Evolutionary conservation across 129 eudicot species (phyloP), one percentile per base, ranked within the genome.

Genomic region (Dittrichia graveolens): DNA sequence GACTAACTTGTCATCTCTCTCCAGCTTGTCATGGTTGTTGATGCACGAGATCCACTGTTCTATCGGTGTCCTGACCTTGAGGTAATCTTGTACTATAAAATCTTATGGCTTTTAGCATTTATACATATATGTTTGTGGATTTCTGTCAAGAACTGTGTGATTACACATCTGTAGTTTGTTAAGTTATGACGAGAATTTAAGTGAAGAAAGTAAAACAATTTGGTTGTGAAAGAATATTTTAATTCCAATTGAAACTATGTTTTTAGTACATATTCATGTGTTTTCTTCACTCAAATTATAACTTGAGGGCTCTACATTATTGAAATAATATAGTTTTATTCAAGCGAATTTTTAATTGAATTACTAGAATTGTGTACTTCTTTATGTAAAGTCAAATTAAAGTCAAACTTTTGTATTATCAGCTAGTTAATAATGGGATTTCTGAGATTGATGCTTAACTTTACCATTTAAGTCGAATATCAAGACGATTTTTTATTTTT

Each of bases 1-100:
- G 34, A 58, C 35, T 76, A 43, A 61, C 71, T 74, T 60, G n/a
- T 82, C 70, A 16, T 76, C 34, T 73, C 9, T 49, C 8, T 62
- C 50, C 91, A 93, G 98, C 86, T 93, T 77, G 98, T 93, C 62
- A 93, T 85, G 96, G 98, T 93, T 68, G 98, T 93, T 84, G 98
- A 93, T 82, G 96, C 96, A 67, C 86, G 98, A 62, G 92, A 93
- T 79, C 98, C 98, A 7, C 83, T 93, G 62, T 93, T 93, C 71
- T 93, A 93, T 78, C 96, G 96, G 40, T 89, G 98, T 81, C 96
- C 98, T 12, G 98, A 93, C 79, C 92, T 93, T 42, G 98, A 93
- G 98, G 98, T 93, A 93, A 48, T 58, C 31, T 39, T 60, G 31
- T 61, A 57, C 6, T 16, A 40, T 62, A 58, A 15, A 31, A 56